Base-by-base conservation (phyloP, 2,329 filamentous ascomycete genomes). In the Calonectria montana region DNA sequence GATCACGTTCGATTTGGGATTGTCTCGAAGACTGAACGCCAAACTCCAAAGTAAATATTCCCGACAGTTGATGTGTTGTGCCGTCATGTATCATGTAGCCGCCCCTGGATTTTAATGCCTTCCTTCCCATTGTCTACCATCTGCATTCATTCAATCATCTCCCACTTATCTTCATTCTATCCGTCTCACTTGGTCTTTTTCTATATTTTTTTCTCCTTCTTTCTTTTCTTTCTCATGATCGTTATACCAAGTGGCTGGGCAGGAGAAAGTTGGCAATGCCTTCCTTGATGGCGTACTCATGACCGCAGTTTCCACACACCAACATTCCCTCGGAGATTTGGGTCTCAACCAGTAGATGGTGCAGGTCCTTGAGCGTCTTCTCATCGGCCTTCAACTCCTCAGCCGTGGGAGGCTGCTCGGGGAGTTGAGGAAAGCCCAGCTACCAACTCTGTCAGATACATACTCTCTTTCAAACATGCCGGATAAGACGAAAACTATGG, bases 231-330 rank as follows among this genome's bases (percentile, higher is more conserved):
- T 37, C 43, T 50, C 18, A 39, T 29, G 53, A 15, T 21, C 29
- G 15, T 39, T 82, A 91, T 57, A 96, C 97, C 83, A 99, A 85
- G 86, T 99, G 97, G 79, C 94, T 97, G 15, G 97, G 97, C 77
- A 99, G 85, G 81, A 99, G 85, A 80, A 99, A 99, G 84, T 98
- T 98, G 71, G 95, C 95, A 83, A 98, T 98, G 6, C 97, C 97
- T 85, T 99, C 96, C 82, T 97, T 96, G 74, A 99, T 93, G 71
- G 92, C 92, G 84, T 98, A 99, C 86, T 97, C 94, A 82, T 98
- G 96, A 59, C 94, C 94, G 82, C 97, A 99, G 83, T 94, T 94
- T 59, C 91, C 95, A 83, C 97, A 99, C 6, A 96, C 94, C 75
- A 99, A 88, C 84, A 94, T 96, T 3, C 97, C 97, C 84, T 96